Evolutionary conservation across 2,329 filamentous ascomycete genomes (phyloP), one percentile per base, ranked within the genome.

Genomic region (Fusarium sarcochroum): DNA sequence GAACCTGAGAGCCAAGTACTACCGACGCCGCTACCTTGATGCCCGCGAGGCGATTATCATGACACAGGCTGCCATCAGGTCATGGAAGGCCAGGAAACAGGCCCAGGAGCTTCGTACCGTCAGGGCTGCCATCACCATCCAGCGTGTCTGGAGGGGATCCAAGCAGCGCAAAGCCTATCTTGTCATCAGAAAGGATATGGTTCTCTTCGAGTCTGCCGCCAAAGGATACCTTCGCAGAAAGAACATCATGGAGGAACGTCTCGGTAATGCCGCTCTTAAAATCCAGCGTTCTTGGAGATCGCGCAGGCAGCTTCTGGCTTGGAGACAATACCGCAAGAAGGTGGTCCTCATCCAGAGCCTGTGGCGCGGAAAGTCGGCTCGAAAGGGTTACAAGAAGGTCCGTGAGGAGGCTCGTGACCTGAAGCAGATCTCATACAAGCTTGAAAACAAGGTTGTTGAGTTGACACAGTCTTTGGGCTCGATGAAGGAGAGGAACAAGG

Each of bases 391-490:
- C 86, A 98, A 97, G 88, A 89, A 85, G 73, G 83, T 97, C 65
- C 93, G 96, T 72, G 94, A 98, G 81, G 96, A 99, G 81, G 96
- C 96, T 70, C 92, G 96, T 77, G 97, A 99, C 84, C 88, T 99
- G 79, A 98, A 98, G 86, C 95, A 98, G 81, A 99, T 99, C 73
- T 98, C 96, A 4, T 99, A 99, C 86, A 98, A 97, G 85, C 85
- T 99, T 74, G 96, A 99, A 81, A 98, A 99, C 87, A 99, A 99
- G 89, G 96, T 99, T 67, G 93, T 99, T 67, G 96, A 99, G 83
- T 87, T 99, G 76, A 99, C 96, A 2, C 96, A 99, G 80, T 93
- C 91, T 49, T 82, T 99, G 73, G 94, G 96, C 70, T 91, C 93
- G 11, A 91, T 97, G 87, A 97, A 97, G 84, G 89, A 91, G 67